Conservation (phyloP, 805 yeast genomes). For the Wickerhamomyces bovis region DNA sequence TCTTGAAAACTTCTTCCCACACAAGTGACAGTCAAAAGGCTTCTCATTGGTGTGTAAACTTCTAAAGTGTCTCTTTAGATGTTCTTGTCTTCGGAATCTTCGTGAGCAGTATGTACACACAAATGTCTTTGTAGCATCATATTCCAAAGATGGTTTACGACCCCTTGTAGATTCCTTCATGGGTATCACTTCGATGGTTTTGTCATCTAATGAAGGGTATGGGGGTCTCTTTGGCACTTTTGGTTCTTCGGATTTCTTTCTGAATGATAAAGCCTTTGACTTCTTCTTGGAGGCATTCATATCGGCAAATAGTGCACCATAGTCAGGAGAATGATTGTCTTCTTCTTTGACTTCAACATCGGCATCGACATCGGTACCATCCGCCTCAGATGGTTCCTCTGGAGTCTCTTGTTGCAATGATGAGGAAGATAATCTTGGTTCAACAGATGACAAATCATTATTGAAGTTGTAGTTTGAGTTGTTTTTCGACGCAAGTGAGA, state of each 20-base stretch:
- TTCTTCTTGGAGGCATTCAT: slow-evolving; percentile 17
- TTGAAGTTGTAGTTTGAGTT: slow-evolving; percentile 21
- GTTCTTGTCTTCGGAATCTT: slow-evolving; percentile 70
- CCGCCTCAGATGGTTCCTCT: neutral
- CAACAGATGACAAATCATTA: slow-evolving; percentile 3
- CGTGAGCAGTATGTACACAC: slow-evolving; percentile 61
- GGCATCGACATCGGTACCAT: neutral
- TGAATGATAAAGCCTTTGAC: slow-evolving; percentile 13
- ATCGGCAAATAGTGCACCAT: slow-evolving; percentile 26
- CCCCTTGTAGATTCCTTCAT: slow-evolving; percentile 45
- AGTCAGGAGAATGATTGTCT: slow-evolving; percentile 23
- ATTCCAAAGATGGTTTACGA: slow-evolving; percentile 56
- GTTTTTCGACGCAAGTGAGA: slow-evolving; percentile 20
- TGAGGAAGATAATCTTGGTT: neutral
- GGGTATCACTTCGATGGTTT: slow-evolving; percentile 9
- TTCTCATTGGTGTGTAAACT: slow-evolving; percentile 69
- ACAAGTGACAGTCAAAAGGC: slow-evolving; percentile 57
- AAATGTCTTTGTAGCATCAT: slow-evolving; percentile 50
- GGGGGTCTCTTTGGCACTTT: neutral
- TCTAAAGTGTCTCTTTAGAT: slow-evolving; percentile 66
- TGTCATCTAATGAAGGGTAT: slow-evolving; percentile 9
- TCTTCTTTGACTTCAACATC: slow-evolving; percentile 3
- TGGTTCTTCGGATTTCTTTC: slow-evolving; percentile 2
- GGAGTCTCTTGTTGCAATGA: neutral
- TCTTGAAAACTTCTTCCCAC: slow-evolving; percentile 60